Evolutionary conservation across 805 yeast species (phyloP).

Genomic region (Candida ortonii): DNA sequence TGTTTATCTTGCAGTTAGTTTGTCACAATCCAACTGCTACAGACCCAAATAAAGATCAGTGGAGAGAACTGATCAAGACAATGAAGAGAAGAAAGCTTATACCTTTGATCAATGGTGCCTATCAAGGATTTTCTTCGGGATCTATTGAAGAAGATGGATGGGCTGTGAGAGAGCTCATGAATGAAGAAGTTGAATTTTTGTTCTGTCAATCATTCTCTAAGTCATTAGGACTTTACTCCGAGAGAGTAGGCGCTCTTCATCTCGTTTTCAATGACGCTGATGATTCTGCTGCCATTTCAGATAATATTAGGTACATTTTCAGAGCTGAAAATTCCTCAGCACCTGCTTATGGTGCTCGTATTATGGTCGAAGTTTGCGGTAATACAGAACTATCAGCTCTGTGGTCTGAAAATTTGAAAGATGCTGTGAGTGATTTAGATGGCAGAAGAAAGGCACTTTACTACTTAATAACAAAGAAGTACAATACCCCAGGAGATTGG

Average conservation of each 20-base stretch:
- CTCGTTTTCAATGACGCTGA: constrained; percentile 30
- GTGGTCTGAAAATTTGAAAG: constrained; percentile 39
- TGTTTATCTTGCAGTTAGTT: constrained; percentile 77
- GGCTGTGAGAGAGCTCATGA: constrained; percentile 41
- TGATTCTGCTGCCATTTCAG: constrained; percentile 7
- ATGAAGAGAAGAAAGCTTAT: constrained; percentile 53
- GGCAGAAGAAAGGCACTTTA: constrained; percentile 32
- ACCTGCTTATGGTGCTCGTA: constrained; percentile 46
- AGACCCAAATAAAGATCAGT: constrained; percentile 73
- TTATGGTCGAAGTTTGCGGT: constrained; percentile 35
- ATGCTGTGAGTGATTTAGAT: constrained; percentile 33
- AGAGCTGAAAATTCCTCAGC: constrained; percentile 44
- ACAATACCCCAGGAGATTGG: constrained; percentile 46
- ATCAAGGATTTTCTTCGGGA: constrained; percentile 88
- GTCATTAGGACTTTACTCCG: constrained; percentile 86
- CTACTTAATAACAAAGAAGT: constrained; percentile 29
- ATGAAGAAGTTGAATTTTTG: constrained; percentile 46
- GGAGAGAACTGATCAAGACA: constrained; percentile 64
- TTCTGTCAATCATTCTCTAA: constrained; percentile 86
- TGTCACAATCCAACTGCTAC: constrained; percentile 92
- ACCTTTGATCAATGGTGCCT: constrained; percentile 83
- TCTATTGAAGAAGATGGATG: constrained; percentile 61
- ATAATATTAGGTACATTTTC: constrained; percentile 34
- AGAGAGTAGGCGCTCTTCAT: constrained; percentile 79
- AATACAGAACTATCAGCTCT: constrained; percentile 23